phyloP scores from a whole-genome alignment of 495 filamentous ascomycete species.

The Rusavskia elegans region DNA sequence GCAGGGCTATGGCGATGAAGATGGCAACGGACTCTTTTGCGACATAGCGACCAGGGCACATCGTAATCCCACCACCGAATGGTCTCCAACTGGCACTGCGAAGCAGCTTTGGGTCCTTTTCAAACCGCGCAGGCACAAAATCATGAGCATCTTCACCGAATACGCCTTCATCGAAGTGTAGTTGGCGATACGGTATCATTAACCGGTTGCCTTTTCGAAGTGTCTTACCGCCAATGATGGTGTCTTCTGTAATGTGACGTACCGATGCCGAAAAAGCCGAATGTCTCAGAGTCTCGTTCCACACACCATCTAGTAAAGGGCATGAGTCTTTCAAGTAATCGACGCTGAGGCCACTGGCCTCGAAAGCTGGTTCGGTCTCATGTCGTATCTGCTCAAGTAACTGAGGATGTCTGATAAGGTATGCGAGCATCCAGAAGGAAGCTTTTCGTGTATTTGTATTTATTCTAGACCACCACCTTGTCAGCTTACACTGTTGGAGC shows the following conservation, averaged over 20 bases:
- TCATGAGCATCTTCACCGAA: constrained; percentile 8
- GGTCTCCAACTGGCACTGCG: constrained; percentile 13
- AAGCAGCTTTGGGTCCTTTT: constrained; percentile 4
- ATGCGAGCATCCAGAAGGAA: constrained; percentile 16
- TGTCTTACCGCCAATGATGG: constrained; percentile 9
- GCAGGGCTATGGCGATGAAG: constrained; percentile 16
- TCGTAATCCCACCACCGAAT: constrained; percentile 18
- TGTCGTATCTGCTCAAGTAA: constrained; percentile 4
- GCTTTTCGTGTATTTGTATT: constrained; percentile 18
- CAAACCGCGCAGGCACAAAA: constrained; percentile 14
- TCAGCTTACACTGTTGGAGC: neutral
- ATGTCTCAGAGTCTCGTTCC: constrained; percentile 10
- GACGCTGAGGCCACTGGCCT: neutral
- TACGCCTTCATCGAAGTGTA: constrained; percentile 16
- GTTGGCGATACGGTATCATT: constrained; percentile 19
- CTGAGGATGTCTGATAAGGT: constrained; percentile 8
- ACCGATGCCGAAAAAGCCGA: constrained; percentile 7
- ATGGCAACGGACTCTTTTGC: constrained; percentile 8
- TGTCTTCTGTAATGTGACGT: constrained; percentile 12
- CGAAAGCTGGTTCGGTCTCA: constrained; percentile 9
- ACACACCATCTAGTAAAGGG: constrained; percentile 9
- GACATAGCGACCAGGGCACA: constrained; percentile 17
- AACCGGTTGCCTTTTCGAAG: constrained; percentile 13
- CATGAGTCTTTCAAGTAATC: constrained; percentile 1
- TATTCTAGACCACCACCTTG: neutral